Percentiles rank a stretch among this genome's conserved stretches.
These are phyloP conservation scores for Magnolia sinica DNA, from an alignment of 164 flowering plant species.

Conservation along the genomic window DNA sequence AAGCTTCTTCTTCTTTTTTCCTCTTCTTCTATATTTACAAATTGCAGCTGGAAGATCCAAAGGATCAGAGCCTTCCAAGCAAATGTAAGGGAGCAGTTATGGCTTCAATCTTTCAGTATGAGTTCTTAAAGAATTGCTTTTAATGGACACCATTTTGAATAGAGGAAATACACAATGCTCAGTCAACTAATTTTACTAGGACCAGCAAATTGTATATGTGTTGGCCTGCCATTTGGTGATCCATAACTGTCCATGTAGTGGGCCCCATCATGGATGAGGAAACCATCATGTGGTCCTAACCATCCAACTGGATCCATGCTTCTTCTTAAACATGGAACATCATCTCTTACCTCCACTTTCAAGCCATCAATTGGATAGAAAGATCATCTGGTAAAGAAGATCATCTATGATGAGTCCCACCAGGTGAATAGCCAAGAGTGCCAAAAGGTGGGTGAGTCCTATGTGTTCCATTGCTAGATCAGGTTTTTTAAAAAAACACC, in stretches of 20 bases:
- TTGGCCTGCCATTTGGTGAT: neutral
- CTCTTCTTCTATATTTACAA: neutral
- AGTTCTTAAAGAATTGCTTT: neutral
- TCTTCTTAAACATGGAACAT: neutral
- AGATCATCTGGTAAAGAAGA: neutral
- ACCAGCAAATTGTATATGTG: neutral
- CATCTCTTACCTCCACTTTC: neutral
- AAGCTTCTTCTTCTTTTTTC: neutral
- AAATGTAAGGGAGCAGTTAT: slow-evolving; percentile 18
- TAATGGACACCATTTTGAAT: no score
- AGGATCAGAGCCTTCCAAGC: slow-evolving; percentile 22
- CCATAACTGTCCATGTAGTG: neutral
- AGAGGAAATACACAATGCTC: neutral
- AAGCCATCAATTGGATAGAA: neutral
- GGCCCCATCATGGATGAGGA: neutral
- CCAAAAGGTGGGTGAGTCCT: neutral
- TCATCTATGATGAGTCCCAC: neutral
- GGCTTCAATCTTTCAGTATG: neutral
- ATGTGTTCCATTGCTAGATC: neutral
- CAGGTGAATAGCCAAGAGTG: neutral
- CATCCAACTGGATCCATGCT: neutral
- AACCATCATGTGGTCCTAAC: no score
- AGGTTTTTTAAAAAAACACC: neutral
- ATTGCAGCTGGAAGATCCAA: slow-evolving; percentile 52
- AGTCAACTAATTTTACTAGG: neutral